These are phyloP conservation scores for Ophiostoma sp. DNA, from an alignment of 2,329 filamentous ascomycete genomes.

Conservation along the genomic window DNA sequence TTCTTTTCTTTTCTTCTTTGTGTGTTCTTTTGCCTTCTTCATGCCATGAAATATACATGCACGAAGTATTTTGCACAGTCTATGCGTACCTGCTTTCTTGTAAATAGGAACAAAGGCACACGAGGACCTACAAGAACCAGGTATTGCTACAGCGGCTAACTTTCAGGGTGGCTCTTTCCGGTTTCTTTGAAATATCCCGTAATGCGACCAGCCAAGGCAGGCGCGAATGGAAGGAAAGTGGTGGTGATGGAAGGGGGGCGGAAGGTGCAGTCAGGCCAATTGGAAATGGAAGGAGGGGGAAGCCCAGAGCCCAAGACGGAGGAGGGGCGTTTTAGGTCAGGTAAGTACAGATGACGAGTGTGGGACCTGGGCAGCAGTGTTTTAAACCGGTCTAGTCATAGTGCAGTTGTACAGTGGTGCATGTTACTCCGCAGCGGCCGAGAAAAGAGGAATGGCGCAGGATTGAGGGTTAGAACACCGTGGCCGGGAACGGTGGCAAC, in stretches of 20 bases:
- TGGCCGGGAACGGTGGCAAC: background rate
- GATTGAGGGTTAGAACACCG: background rate
- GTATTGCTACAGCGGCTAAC: background rate
- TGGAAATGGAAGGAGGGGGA: slow-evolving; percentile 21
- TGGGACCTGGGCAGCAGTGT: background rate
- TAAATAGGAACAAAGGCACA: slow-evolving; percentile 2
- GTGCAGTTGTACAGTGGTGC: background rate
- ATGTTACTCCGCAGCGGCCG: slow-evolving; percentile 14
- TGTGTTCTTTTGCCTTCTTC: background rate
- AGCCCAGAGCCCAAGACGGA: background rate
- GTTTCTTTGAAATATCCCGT: background rate
- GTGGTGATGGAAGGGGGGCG: background rate
- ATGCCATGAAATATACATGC: background rate
- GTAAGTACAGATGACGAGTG: background rate
- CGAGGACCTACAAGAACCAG: background rate
- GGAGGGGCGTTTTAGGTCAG: background rate
- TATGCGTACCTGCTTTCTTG: background rate
- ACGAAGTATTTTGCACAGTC: background rate
- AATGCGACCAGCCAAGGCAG: background rate
- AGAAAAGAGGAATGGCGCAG: slow-evolving; percentile 22
- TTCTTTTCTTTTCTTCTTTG: background rate
- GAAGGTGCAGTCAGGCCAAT: background rate
- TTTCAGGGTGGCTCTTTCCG: background rate
- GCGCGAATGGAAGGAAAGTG: background rate
- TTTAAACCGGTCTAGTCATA: background rate